A percentile compares a stretch with the other conserved stretches of the same genome.
Evolutionary conservation across 169 alveolate genomes (phyloP).

Genomic region (Perkinsus marinus): DNA sequence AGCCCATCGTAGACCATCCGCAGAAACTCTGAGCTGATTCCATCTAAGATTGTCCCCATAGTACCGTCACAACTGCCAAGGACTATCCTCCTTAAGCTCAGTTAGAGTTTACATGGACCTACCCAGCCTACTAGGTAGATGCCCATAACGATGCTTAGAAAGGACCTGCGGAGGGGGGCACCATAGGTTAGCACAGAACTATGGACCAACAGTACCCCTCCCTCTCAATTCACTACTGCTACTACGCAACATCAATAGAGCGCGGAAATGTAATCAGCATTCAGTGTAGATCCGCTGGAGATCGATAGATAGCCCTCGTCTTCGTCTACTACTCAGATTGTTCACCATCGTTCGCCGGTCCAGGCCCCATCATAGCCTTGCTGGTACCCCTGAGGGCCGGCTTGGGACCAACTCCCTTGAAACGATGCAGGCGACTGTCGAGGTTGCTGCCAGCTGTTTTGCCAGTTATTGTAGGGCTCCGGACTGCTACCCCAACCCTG

Average conservation of each 20-base stretch:
- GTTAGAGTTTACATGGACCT: not conserved
- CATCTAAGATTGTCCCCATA: not conserved
- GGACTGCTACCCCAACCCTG: not conserved
- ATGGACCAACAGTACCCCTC: not conserved
- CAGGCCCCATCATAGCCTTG: not conserved
- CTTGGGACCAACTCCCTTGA: not conserved
- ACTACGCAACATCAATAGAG: not conserved
- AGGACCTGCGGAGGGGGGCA: not conserved
- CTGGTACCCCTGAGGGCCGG: not conserved
- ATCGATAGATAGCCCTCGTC: too few relatives aligned
- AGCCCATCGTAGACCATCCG: too few relatives aligned
- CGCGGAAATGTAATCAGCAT: not conserved
- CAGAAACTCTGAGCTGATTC: too few relatives aligned
- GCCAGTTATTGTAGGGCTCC: not conserved
- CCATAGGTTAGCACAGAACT: not conserved
- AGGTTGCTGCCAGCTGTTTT: not conserved
- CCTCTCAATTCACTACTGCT: not conserved
- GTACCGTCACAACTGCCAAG: not conserved
- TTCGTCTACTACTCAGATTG: too few relatives aligned
- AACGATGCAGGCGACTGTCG: too few relatives aligned
- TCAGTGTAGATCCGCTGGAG: not conserved
- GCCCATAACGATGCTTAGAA: not conserved
- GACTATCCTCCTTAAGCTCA: not conserved
- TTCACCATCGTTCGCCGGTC: not conserved
- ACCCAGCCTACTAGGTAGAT: not conserved